Conservation (phyloP, 148 eudicot genomes). For the Rheum nobile region DNA sequence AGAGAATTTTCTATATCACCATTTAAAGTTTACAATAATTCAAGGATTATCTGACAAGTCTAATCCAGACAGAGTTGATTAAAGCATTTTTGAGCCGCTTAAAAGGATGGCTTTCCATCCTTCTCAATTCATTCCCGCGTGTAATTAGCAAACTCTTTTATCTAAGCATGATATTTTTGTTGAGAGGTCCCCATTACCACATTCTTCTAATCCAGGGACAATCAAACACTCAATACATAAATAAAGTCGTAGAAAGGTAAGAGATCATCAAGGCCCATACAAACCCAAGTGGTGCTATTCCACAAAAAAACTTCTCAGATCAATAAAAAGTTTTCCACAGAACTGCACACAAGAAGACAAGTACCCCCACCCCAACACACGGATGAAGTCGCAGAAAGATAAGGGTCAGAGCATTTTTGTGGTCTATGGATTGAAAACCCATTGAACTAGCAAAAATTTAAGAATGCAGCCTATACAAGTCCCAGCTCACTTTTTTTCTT, state of each 20-base stretch:
- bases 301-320: background rate
- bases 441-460: background rate
- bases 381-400: conserved; percentile 1
- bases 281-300: background rate
- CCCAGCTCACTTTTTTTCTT: background rate
- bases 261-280: background rate
- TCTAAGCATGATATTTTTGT: background rate
- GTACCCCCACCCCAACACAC: background rate
- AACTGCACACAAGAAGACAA: conserved; percentile 16
- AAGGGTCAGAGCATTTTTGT: conserved; percentile 13
- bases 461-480: background rate
- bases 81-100: background rate
- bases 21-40: background rate
- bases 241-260: too few species aligned
- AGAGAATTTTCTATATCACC: background rate
- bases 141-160: background rate
- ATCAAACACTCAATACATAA: background rate
- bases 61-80: background rate
- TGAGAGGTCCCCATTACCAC: background rate
- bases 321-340: conserved; percentile 1
- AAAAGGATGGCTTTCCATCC: too few species aligned
- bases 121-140: background rate
- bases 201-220: background rate
- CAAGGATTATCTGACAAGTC: background rate
- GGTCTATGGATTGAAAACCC: conserved; percentile 26